A percentile compares a stretch with the other conserved stretches of the same genome.
phyloP scores from a whole-genome alignment of 305 asterid genomes.

The Rubia tinctorum region DNA sequence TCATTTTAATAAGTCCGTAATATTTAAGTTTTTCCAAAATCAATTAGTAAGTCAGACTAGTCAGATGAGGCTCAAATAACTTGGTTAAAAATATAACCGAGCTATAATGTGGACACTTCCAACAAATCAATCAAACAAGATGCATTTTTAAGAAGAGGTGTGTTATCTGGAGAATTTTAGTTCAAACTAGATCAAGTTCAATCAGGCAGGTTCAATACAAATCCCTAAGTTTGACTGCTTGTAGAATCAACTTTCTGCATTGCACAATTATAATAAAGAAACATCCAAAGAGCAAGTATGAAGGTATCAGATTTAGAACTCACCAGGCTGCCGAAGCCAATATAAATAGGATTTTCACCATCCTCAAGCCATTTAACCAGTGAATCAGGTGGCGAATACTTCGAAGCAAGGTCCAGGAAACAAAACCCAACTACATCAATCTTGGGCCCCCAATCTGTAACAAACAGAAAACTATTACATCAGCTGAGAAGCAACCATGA shows the following conservation, averaged over 20 bases:
- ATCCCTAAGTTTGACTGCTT: not conserved
- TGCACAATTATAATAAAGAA: not conserved
- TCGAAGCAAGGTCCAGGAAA: conserved; percentile 88
- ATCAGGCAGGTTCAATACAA: not conserved
- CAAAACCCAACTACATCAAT: conserved; percentile 96
- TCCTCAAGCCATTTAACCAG: conserved; percentile 75
- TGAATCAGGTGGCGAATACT: conserved; percentile 63
- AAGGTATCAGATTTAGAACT: conserved; percentile 29
- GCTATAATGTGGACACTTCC: not conserved
- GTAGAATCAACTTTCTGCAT: not conserved
- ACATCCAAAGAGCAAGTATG: not conserved
- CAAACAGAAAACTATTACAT: conserved; percentile 10
- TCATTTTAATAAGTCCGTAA: not conserved
- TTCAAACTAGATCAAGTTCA: not conserved
- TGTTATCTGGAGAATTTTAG: not conserved
- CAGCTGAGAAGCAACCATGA: not conserved
- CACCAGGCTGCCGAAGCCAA: conserved; percentile 97
- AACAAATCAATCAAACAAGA: not conserved
- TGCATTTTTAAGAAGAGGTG: not conserved
- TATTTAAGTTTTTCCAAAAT: not conserved
- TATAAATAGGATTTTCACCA: conserved; percentile 72
- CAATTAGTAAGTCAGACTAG: not conserved
- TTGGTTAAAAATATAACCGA: not conserved
- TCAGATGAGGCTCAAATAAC: not conserved
- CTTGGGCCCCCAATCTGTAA: conserved; percentile 88